These are phyloP conservation scores for Geotrichum carabidarum DNA, from an alignment of 1,139 yeast species.

Conservation along the genomic window DNA sequence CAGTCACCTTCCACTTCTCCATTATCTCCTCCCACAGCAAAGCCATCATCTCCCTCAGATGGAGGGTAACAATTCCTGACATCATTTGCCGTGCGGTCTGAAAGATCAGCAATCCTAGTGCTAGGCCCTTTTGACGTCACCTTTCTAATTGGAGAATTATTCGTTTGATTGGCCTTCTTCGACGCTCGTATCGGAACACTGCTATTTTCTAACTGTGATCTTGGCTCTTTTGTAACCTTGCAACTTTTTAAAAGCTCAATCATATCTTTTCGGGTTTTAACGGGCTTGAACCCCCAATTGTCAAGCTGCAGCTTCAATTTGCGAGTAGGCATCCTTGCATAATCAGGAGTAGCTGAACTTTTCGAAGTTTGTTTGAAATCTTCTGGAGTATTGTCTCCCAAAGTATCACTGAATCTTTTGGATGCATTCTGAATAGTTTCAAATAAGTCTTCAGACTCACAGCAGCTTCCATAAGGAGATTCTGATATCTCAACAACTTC, in stretches of 20 bases:
- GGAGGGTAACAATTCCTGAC: too few relatives aligned
- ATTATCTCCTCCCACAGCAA: too few relatives aligned
- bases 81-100: too few relatives aligned
- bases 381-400: not conserved
- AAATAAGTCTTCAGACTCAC: constrained; percentile 6
- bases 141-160: too few relatives aligned
- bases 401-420: not conserved
- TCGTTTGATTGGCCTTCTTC: too few relatives aligned
- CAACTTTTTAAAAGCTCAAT: constrained; percentile 15
- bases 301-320: constrained; percentile 12
- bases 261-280: constrained; percentile 10
- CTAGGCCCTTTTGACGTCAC: too few relatives aligned
- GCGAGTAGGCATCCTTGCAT: constrained; percentile 8
- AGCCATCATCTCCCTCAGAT: too few relatives aligned
- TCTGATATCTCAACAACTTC: constrained; percentile 13
- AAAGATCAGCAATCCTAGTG: too few relatives aligned
- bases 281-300: constrained; percentile 18
- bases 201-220: too few relatives aligned
- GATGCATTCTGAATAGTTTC: constrained; percentile 1
- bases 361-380: not conserved
- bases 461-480: constrained; percentile 7
- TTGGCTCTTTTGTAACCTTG: not conserved
- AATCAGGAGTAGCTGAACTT: constrained; percentile 2
- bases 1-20: too few relatives aligned
- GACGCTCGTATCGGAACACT: too few relatives aligned